phyloP scores from a whole-genome alignment of 140 eudicot genomes.

The Oenanthe javanica region DNA sequence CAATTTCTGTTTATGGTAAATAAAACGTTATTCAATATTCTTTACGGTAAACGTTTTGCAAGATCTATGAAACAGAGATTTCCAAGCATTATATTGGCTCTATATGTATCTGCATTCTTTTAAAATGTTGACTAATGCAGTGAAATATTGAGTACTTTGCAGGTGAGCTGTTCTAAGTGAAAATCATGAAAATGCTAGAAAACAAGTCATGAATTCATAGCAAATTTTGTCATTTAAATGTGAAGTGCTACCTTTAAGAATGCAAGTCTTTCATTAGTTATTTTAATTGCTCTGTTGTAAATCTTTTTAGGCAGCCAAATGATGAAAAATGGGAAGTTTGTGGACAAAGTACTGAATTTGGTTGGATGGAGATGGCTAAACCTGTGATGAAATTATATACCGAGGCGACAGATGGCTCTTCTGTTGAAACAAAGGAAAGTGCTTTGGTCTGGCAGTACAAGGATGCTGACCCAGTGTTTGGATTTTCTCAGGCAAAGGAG shows the following conservation, averaged over 20 bases:
- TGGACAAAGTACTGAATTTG: constrained; percentile 57
- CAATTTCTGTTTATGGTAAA: background rate
- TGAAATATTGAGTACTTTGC: background rate
- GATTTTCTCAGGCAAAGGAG: constrained; percentile 81
- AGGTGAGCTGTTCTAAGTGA: background rate
- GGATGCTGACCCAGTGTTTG: constrained; percentile 82
- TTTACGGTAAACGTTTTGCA: background rate
- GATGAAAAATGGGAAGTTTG: constrained; percentile 56
- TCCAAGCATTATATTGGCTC: background rate
- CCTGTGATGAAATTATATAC: constrained; percentile 78
- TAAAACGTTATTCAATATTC: background rate
- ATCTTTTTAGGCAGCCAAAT: constrained; percentile 54
- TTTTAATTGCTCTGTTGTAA: background rate
- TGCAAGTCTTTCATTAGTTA: background rate
- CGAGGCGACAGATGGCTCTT: constrained; percentile 79
- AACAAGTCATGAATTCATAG: background rate
- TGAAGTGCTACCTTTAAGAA: background rate
- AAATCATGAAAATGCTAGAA: background rate
- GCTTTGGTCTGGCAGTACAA: constrained; percentile 81
- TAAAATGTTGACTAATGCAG: background rate
- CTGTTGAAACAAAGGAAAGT: constrained; percentile 67
- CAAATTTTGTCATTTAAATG: background rate
- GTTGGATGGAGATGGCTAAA: constrained; percentile 81
- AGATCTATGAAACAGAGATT: background rate
- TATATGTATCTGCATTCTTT: background rate